Percentiles rank a stretch among this genome's conserved stretches.
Conservation (phyloP, 768 basidiomycete genomes). For the Suillus paluster region DNA sequence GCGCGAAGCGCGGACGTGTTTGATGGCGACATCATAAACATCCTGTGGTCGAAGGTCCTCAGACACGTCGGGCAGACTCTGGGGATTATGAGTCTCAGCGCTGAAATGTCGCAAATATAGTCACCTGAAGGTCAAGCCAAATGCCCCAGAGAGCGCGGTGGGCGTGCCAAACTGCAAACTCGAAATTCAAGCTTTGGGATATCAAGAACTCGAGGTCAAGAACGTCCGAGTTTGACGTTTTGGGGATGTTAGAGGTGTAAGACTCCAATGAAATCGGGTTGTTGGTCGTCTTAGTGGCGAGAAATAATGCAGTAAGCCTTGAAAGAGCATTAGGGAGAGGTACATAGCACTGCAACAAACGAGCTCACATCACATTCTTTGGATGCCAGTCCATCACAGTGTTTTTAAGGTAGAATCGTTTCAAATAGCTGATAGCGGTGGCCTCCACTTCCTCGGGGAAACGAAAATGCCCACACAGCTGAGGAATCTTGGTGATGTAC, state of each 20-base stretch:
- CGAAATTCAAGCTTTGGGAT: slow-evolving; percentile 91
- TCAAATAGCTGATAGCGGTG: slow-evolving; percentile 90
- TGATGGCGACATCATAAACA: slow-evolving; percentile 68
- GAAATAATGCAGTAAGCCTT: slow-evolving; percentile 94
- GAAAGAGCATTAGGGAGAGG: slow-evolving; percentile 2
- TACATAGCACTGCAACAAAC: neutral
- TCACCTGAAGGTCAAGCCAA: slow-evolving; percentile 86
- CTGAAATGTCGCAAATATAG: slow-evolving; percentile 16
- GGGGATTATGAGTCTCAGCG: slow-evolving; percentile 16
- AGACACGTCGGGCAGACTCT: slow-evolving; percentile 63
- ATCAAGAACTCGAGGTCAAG: slow-evolving; percentile 95
- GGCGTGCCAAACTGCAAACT: slow-evolving; percentile 92
- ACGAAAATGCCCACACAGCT: slow-evolving; percentile 82
- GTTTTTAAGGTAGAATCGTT: slow-evolving; percentile 96
- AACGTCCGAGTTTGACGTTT: slow-evolving; percentile 80
- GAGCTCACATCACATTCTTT: slow-evolving; percentile 91
- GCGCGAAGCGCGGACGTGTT: slow-evolving; percentile 75
- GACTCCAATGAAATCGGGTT: slow-evolving; percentile 85
- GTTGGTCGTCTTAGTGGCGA: slow-evolving; percentile 98
- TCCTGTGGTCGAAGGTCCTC: slow-evolving; percentile 51
- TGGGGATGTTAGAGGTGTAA: slow-evolving; percentile 84
- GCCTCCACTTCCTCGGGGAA: slow-evolving; percentile 94
- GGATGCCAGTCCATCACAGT: slow-evolving; percentile 99
- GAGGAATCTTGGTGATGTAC: slow-evolving; percentile 85
- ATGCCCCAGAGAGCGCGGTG: slow-evolving; percentile 89